These are phyloP conservation scores for Cadophora gregata DNA, from an alignment of 2,329 filamentous ascomycete genomes.

Conservation along the genomic window DNA sequence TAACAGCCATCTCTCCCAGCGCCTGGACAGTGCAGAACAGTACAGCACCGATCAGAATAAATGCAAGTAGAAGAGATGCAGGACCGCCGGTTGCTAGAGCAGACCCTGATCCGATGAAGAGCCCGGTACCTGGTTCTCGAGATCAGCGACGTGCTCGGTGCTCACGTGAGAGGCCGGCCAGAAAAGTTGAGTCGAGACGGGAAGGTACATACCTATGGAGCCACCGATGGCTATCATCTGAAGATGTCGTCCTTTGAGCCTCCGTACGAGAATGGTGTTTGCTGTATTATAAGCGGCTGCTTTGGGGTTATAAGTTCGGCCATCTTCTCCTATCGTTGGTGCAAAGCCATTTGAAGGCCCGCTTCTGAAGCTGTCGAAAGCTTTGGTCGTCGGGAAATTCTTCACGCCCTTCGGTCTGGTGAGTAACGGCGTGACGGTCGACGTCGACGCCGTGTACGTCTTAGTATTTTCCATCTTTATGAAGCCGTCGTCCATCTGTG, in stretches of 20 bases:
- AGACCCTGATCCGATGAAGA: constrained; percentile 84
- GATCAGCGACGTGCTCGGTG: constrained; percentile 24
- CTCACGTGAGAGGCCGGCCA: constrained; percentile 21
- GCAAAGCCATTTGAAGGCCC: constrained; percentile 31
- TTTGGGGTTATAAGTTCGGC: constrained; percentile 67
- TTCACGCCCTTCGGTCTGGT: constrained; percentile 31
- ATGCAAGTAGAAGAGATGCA: constrained; percentile 79
- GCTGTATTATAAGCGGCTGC: constrained; percentile 67
- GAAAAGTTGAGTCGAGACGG: constrained; percentile 1
- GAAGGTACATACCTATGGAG: constrained; percentile 71
- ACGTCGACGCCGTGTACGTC: constrained; percentile 36
- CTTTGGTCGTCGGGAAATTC: constrained; percentile 30
- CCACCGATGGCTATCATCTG: constrained; percentile 99
- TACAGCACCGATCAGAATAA: constrained; percentile 80
- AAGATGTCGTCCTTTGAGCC: constrained; percentile 82
- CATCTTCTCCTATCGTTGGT: constrained; percentile 36
- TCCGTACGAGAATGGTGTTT: constrained; percentile 74
- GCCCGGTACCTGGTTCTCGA: constrained; percentile 68
- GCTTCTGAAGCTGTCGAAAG: constrained; percentile 40
- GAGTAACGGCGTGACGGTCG: constrained; percentile 39
- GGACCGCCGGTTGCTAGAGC: constrained; percentile 77
- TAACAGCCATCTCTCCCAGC: constrained; percentile 87
- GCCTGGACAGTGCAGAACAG: constrained; percentile 92
- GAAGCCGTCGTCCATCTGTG: constrained; percentile 22
- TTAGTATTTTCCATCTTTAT: constrained; percentile 31